Percentiles rank a stretch among this genome's conserved stretches.
phyloP scores from a whole-genome alignment of 768 basidiomycete species.

The Daedaleopsis nitida region DNA sequence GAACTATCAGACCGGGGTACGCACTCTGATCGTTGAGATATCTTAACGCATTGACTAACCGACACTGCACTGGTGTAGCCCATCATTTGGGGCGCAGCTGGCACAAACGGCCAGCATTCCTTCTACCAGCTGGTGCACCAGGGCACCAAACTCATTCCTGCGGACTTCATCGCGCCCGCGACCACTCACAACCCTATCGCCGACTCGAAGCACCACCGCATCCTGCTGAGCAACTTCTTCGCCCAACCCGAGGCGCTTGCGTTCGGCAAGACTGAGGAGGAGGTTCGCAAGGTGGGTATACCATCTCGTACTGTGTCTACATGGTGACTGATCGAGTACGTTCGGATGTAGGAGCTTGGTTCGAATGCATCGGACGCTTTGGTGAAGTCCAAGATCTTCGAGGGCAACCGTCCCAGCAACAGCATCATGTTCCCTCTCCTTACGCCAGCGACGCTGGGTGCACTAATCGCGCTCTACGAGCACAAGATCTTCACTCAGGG shows the following conservation, averaged over 20 bases:
- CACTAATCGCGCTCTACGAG: conserved; percentile 90
- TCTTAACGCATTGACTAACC: no score
- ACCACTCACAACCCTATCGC: conserved; percentile 88
- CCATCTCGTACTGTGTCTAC: not conserved
- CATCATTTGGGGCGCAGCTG: conserved; percentile 98
- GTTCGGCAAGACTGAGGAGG: conserved; percentile 94
- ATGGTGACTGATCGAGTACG: not conserved
- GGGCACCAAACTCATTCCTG: conserved; percentile 89
- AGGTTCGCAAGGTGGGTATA: conserved; percentile 53
- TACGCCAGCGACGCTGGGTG: conserved; percentile 86
- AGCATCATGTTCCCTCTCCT: conserved; percentile 93
- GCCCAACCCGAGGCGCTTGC: conserved; percentile 98
- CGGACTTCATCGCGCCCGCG: conserved; percentile 92
- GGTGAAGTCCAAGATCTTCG: conserved; percentile 97
- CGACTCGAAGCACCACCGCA: conserved; percentile 91
- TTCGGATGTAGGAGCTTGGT: conserved; percentile 52
- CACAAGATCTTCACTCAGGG: conserved; percentile 99
- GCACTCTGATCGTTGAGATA: no score
- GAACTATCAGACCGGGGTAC: conserved; percentile 93
- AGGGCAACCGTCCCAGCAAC: conserved; percentile 96
- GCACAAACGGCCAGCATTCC: conserved; percentile 98
- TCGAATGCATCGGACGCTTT: conserved; percentile 76
- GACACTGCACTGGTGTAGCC: no score
- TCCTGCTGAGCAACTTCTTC: conserved; percentile 96
- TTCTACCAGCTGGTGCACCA: conserved; percentile 99